Base-by-base conservation (phyloP, 176 grass and related monocot species). In the Eragrostis curvula region DNA sequence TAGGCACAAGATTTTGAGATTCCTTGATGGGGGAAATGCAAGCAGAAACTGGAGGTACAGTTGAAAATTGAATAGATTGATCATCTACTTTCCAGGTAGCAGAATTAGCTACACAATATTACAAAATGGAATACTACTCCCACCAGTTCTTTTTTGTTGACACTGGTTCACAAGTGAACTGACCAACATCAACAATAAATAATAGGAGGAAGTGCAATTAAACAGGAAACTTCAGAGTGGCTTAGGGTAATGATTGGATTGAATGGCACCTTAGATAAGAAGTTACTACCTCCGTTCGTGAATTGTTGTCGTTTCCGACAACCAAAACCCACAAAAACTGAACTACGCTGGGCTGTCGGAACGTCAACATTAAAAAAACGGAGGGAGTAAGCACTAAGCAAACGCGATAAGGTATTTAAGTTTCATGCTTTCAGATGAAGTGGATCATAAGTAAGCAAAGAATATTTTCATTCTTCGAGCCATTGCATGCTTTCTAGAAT, bases 41-140 rank as follows among this genome's bases (percentile, higher is more conserved):
- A 74, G 50, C 41, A 88, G 40, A 89, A 39, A 77, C 39, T 70
- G n/a, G 6, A 80, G 42, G 28, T 66, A n/a, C 8, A 24, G 24
- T 20, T 47, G 23, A 60, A 64, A 9, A 15, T 45, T 68, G 49
- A 36, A 3, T 43, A 65, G 10, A 39, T n/a, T n/a, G 16, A 23
- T 79, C 30, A 61, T 28, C 58, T 28, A 45, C 0, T 12, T 52
- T 52, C 8, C 47, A 6, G 32, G 32, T 36, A 2, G 32, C 32
- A 36, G 32, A 36, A 36, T 36, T 36, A 1, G 7, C 5, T 8
- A 61, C 14, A 9, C 45, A 36, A 73, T 29, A 32, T 39, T 69
- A 25, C 49, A 47, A 27, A 77, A 39, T 57, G 73, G 64, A 84
- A 48, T 59, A 39, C 3, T 24, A 2, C 32, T 36, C 32, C 32